phyloP scores from a whole-genome alignment of 31 red algal genomes.

The Odonthalia washingtoniensis region DNA sequence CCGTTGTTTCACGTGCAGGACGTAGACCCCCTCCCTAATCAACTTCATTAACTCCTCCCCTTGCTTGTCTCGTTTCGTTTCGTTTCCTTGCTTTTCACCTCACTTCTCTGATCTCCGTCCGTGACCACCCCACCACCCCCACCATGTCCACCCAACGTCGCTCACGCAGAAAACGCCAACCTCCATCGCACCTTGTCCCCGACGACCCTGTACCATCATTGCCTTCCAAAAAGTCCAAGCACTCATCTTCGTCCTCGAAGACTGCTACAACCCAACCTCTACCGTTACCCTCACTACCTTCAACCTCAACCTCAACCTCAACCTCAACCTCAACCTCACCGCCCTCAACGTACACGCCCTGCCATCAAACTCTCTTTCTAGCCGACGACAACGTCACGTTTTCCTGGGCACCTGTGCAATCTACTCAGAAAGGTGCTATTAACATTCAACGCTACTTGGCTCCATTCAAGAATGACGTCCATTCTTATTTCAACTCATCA shows the following conservation, averaged over 20 bases:
- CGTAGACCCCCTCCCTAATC: too few relatives aligned
- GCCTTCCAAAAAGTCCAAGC: slow-evolving; percentile 32
- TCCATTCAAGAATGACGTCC: slow-evolving; percentile 13
- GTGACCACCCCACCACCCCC: too few relatives aligned
- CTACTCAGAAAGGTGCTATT: not conserved
- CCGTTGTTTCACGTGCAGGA: too few relatives aligned
- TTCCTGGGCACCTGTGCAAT: slow-evolving; percentile 3
- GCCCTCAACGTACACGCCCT: slow-evolving; percentile 9
- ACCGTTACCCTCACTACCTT: slow-evolving; percentile 14
- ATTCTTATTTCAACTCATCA: slow-evolving; percentile 55
- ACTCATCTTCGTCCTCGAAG: not conserved
- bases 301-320: slow-evolving; percentile 34
- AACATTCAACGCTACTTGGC: not conserved
- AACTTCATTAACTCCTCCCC: too few relatives aligned
- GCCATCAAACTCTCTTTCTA: slow-evolving; percentile 39
- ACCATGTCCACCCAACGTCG: too few relatives aligned
- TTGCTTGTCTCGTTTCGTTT: too few relatives aligned
- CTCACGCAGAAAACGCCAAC: slow-evolving; percentile 24
- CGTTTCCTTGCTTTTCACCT: too few relatives aligned
- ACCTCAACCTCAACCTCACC: slow-evolving; percentile 28
- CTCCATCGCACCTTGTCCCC: slow-evolving; percentile 14
- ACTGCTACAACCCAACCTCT: not conserved
- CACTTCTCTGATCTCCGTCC: too few relatives aligned
- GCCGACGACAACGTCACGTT: not conserved
- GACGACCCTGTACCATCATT: not conserved